phyloP scores from a whole-genome alignment of 148 eudicot species.

The Diospyros lotus region DNA sequence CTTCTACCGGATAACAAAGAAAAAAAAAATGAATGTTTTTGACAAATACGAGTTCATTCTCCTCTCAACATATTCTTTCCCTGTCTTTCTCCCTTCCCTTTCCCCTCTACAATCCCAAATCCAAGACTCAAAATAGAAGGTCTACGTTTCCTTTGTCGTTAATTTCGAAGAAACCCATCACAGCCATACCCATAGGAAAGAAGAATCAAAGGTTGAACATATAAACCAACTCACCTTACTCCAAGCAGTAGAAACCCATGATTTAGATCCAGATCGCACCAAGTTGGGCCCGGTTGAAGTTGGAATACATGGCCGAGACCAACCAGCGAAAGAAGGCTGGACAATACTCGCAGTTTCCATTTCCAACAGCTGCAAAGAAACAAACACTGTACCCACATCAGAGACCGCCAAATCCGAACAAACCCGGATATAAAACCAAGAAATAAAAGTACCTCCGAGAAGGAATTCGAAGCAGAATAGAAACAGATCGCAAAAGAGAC shows the following conservation, averaged over 20 bases:
- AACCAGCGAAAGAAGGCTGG: conserved; percentile 24
- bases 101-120: not conserved
- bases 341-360: conserved; percentile 39
- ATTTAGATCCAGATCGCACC: conserved; percentile 18
- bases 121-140: not conserved
- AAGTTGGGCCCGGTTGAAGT: conserved; percentile 3
- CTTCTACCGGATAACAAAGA: no score
- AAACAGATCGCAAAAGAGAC: not conserved
- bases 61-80: no score
- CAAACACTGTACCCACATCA: not conserved
- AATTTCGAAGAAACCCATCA: not conserved
- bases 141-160: not conserved
- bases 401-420: conserved; percentile 12
- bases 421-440: not conserved
- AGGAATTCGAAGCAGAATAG: not conserved
- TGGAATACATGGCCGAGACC: conserved; percentile 7
- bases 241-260: conserved; percentile 15
- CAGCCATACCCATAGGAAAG: not conserved
- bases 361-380: conserved; percentile 10
- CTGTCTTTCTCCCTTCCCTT: no score
- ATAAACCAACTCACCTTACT: conserved; percentile 22
- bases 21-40: no score
- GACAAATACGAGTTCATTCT: no score
- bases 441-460: not conserved
- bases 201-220: not conserved